phyloP scores from a whole-genome alignment of 352 stramenopile genomes.

The Globisporangium uncinulatum region DNA sequence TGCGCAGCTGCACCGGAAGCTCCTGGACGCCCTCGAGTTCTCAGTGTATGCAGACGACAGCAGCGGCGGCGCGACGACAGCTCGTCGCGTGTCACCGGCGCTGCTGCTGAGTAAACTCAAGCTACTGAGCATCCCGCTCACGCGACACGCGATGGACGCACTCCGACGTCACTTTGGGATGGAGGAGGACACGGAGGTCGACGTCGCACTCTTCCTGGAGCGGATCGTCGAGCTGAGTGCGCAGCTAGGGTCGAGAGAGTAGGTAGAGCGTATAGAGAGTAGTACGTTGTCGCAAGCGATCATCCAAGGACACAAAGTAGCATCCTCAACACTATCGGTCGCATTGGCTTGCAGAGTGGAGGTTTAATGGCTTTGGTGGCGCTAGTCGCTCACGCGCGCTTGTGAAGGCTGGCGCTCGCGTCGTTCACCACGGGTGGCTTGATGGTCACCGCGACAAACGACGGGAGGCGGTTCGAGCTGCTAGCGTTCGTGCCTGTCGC shows the following conservation, averaged over 20 bases:
- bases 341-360: too few species aligned
- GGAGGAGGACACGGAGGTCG: constrained; percentile 32
- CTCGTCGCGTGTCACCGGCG: constrained; percentile 17
- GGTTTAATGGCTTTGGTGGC: too few species aligned
- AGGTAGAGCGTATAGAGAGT: neutral
- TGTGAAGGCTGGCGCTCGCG: neutral
- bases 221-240: constrained; percentile 31
- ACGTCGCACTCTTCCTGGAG: constrained; percentile 35
- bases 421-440: constrained; percentile 1
- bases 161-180: constrained; percentile 52
- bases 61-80: neutral
- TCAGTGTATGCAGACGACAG: neutral
- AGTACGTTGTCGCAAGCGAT: too few species aligned
- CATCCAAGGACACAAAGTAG: too few species aligned
- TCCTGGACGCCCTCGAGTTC: constrained; percentile 23
- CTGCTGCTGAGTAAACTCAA: constrained; percentile 36
- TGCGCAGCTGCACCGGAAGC: constrained; percentile 21
- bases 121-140: constrained; percentile 38
- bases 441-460: constrained; percentile 14
- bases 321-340: too few species aligned
- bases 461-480: constrained; percentile 1
- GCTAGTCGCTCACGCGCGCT: neutral
- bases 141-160: constrained; percentile 23
- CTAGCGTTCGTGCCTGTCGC: constrained; percentile 13
- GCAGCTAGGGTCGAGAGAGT: neutral